Conservation (phyloP, 352 stramenopile genomes). For the Thraustotheca clavata region DNA sequence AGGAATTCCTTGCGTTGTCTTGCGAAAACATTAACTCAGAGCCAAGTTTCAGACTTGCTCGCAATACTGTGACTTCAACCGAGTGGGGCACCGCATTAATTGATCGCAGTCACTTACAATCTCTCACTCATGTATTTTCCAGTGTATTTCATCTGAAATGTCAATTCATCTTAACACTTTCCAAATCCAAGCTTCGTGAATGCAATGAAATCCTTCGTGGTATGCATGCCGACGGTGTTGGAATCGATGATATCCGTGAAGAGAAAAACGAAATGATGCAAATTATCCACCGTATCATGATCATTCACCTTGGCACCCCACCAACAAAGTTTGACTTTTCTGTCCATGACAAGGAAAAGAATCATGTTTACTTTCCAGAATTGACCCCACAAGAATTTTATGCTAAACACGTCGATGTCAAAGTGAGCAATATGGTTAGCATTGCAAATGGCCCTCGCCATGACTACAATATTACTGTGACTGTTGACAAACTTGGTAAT, state of each 20-base stretch:
- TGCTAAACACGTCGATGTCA: not conserved
- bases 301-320: conserved; percentile 23
- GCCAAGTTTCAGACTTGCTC: not conserved
- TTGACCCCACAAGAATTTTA: conserved; percentile 20
- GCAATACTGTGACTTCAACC: conserved; percentile 6
- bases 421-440: conserved; percentile 15
- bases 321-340: conserved; percentile 24
- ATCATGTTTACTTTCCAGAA: conserved; percentile 15
- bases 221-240: not conserved
- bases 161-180: conserved; percentile 20
- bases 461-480: conserved; percentile 21
- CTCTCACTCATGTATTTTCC: conserved; percentile 10
- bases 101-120: conserved; percentile 1
- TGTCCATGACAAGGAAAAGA: conserved; percentile 20
- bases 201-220: conserved; percentile 12
- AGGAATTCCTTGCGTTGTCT: not conserved
- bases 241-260: not conserved
- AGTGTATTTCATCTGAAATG: conserved; percentile 1
- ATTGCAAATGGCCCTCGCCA: conserved; percentile 24
- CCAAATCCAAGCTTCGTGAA: conserved; percentile 23
- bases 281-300: conserved; percentile 23
- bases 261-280: conserved; percentile 23
- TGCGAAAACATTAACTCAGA: not conserved
- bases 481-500: conserved; percentile 24
- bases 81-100: not conserved